Evolutionary conservation across 2,329 filamentous ascomycete genomes (phyloP).

Genomic region (Volutella citrinella): DNA sequence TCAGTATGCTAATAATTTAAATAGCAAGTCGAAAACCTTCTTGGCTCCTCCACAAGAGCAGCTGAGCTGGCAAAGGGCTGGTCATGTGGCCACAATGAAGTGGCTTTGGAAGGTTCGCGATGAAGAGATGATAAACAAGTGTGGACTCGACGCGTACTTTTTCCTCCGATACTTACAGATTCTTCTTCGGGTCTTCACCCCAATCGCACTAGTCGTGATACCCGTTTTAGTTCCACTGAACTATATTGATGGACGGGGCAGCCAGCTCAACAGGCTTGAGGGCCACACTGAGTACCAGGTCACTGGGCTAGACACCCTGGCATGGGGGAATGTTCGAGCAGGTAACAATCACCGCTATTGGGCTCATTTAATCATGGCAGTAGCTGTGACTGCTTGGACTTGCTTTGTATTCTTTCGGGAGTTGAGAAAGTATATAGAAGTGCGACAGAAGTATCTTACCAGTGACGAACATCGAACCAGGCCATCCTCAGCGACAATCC

Average conservation of each 20-base stretch:
- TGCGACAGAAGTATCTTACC: slow-evolving; percentile 91
- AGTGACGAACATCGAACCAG: slow-evolving; percentile 90
- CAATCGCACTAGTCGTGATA: slow-evolving; percentile 72
- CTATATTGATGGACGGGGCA: slow-evolving; percentile 66
- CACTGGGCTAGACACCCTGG: slow-evolving; percentile 74
- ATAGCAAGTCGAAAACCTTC: slow-evolving; percentile 77
- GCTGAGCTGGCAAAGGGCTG: slow-evolving; percentile 66
- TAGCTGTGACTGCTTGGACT: slow-evolving; percentile 77
- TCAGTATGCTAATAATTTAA: no score
- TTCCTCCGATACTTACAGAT: slow-evolving; percentile 80
- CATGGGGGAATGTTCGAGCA: slow-evolving; percentile 80
- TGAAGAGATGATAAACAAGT: slow-evolving; percentile 88
- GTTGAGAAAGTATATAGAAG: slow-evolving; percentile 80
- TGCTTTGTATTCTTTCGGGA: slow-evolving; percentile 86
- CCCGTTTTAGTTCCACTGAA: slow-evolving; percentile 88
- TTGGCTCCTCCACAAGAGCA: slow-evolving; percentile 82
- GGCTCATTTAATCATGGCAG: slow-evolving; percentile 78
- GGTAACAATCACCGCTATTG: slow-evolving; percentile 68
- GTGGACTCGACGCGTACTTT: slow-evolving; percentile 94
- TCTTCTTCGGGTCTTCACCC: slow-evolving; percentile 87
- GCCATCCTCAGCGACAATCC: slow-evolving; percentile 93
- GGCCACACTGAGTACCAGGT: slow-evolving; percentile 22
- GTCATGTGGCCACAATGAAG: slow-evolving; percentile 49
- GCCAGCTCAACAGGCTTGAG: slow-evolving; percentile 36
- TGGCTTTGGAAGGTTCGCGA: slow-evolving; percentile 66